phyloP scores from a whole-genome alignment of 345 rosid species.

The Clausena lansium region DNA sequence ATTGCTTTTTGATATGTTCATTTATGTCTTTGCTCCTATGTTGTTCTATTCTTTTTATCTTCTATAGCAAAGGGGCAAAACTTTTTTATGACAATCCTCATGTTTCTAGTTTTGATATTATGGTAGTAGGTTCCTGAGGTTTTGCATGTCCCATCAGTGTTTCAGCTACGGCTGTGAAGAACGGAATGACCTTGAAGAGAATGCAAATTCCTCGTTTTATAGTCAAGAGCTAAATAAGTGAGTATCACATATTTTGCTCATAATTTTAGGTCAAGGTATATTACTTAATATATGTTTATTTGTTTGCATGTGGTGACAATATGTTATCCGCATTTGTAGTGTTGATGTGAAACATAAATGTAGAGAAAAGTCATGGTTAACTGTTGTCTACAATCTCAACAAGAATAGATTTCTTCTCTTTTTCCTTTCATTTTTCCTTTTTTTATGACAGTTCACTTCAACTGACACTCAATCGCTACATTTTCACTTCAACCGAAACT shows the following conservation, averaged over 20 bases:
- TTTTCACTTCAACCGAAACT: too few relatives aligned
- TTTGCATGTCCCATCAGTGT: not conserved
- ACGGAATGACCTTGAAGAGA: constrained; percentile 5
- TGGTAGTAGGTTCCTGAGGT: constrained; percentile 8
- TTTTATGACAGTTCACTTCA: not conserved
- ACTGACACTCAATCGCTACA: not conserved
- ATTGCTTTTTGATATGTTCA: not conserved
- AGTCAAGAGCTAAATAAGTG: constrained; percentile 11
- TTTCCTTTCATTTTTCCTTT: not conserved
- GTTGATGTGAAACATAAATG: not conserved
- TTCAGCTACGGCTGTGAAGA: constrained; percentile 14
- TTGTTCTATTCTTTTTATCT: not conserved
- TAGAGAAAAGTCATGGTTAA: not conserved
- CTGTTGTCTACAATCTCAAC: too few relatives aligned
- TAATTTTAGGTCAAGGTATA: not conserved
- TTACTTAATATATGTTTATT: not conserved
- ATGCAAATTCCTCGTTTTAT: not conserved
- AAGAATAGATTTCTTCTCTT: not conserved
- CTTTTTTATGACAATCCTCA: not conserved
- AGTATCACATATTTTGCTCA: constrained; percentile 5
- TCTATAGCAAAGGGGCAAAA: not conserved
- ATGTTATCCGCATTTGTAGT: not conserved
- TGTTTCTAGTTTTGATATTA: not conserved
- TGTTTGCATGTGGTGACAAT: not conserved
- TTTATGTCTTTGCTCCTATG: not conserved